Base-by-base conservation (phyloP, 2,329 filamentous ascomycete genomes). In the Chaetoscypha palmicola region DNA sequence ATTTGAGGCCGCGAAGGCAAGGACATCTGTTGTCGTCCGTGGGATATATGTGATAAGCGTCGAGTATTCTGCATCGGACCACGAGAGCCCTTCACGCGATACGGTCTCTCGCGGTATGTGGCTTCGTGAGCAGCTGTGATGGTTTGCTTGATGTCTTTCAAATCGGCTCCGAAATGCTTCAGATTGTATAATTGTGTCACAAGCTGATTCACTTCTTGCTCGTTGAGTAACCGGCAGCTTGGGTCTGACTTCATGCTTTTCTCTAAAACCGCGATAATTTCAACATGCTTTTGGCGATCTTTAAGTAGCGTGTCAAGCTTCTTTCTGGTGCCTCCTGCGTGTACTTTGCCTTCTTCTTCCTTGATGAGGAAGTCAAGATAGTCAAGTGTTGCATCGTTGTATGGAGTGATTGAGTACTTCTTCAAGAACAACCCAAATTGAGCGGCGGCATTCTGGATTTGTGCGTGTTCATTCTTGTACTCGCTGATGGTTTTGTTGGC, bases 301-400 rank as follows among this genome's bases (percentile, higher is more conserved):
- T 50, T 41, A 34, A 54, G 31, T 24, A 62, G 45, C 33, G 40
- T 35, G 24, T 50, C 41, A 2, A 64, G 52, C 20, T 54, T 54
- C 4, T 43, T 38, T 2, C 42, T 39, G 41, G 54, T 52, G 12
- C 56, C 58, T 14, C 61, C 61, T 30, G 50, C 51, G 2, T 50
- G 31, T 3, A 65, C 50, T 49, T 67, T 66, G 20, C 47, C 47
- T 28, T 60, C 41, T 49, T 68, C 64, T 33, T 65, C 58, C 26
- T 63, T 56, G 47, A 69, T 68, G 1, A 66, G 49, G 43, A 58
- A 51, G 24, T 67, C 61, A 3, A 69, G 52, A 46, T 69, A 68
- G 10, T 57, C 64, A 3, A 66, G 39, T 10, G 61, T 66, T 1
- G 63, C 62, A 46, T 70, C 66, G 36, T 69, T 69, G 57, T 65